Conservation (phyloP, 345 rosid species). For the Populus davidiana region DNA sequence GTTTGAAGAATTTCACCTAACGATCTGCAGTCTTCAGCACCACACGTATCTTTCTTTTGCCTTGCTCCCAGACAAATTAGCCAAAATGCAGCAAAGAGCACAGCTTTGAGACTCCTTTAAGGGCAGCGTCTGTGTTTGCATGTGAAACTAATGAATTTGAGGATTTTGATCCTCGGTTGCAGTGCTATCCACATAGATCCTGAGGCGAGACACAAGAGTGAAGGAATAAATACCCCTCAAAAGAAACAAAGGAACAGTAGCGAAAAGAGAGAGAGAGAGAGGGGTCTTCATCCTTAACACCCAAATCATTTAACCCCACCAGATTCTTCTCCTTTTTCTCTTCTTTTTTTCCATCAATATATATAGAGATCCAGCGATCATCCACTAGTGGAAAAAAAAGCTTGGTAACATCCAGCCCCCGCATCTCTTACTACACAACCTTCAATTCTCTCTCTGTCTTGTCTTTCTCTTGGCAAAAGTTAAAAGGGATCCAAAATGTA, state of each 20-base stretch:
- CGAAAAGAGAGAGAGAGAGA: neutral
- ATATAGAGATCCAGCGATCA: neutral
- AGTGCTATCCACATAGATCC: neutral
- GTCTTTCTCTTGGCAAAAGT: slow-evolving; percentile 15
- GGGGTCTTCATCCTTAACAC: neutral
- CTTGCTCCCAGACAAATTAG: neutral
- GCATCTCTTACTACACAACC: slow-evolving; percentile 13
- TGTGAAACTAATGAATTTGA: slow-evolving; percentile 7
- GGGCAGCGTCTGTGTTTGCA: neutral
- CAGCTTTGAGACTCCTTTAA: neutral
- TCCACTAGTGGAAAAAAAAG: neutral
- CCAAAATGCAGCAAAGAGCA: neutral
- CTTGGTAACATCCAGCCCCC: neutral
- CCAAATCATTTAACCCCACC: slow-evolving; percentile 33
- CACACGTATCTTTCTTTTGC: neutral
- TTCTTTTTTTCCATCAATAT: neutral
- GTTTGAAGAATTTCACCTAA: neutral
- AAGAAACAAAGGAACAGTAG: neutral
- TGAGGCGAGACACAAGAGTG: neutral
- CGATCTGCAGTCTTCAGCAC: too few relatives aligned
- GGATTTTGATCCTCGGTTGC: neutral
- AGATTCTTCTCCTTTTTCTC: neutral
- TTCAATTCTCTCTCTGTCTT: slow-evolving; percentile 3
- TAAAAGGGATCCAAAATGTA: slow-evolving; percentile 14
- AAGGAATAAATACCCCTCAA: slow-evolving; percentile 2